A percentile compares a stretch with the other conserved stretches of the same genome.
Evolutionary conservation across 2,329 filamentous ascomycete genomes (phyloP).

Genomic region (Cryoendolithus antarcticus): DNA sequence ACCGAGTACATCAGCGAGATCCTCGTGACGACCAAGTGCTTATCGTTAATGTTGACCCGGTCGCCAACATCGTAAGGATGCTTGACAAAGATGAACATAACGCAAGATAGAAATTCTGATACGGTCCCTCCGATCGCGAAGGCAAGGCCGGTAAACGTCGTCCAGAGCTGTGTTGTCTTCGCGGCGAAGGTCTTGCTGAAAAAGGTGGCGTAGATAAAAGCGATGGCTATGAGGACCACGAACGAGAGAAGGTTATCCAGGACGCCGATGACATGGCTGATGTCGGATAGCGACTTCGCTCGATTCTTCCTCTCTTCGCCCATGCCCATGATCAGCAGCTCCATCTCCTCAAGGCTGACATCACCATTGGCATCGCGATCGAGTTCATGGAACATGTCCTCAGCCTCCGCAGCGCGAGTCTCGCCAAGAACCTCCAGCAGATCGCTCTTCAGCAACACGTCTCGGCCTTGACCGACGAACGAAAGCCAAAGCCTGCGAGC

Average conservation of each 20-base stretch:
- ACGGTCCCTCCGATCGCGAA: slow-evolving; percentile 87
- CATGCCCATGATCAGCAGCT: slow-evolving; percentile 16
- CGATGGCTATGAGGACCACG: slow-evolving; percentile 17
- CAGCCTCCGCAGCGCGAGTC: slow-evolving; percentile 13
- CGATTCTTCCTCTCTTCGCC: slow-evolving; percentile 20
- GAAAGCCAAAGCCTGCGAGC: slow-evolving; percentile 24
- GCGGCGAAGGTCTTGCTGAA: slow-evolving; percentile 18
- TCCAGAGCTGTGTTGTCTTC: slow-evolving; percentile 15
- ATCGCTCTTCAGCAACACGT: slow-evolving; percentile 16
- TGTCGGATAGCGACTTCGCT: slow-evolving; percentile 21
- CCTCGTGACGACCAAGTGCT: slow-evolving; percentile 19
- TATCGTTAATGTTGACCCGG: slow-evolving; percentile 17
- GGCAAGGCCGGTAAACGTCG: slow-evolving; percentile 44
- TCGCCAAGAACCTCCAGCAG: slow-evolving; percentile 19
- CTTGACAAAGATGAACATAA: slow-evolving; percentile 96
- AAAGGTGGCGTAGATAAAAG: slow-evolving; percentile 22
- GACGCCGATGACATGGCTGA: slow-evolving; percentile 23
- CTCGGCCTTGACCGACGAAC: slow-evolving; percentile 17
- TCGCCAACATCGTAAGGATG: slow-evolving; percentile 65
- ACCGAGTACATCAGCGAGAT: slow-evolving; percentile 23
- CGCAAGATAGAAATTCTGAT: slow-evolving; percentile 90
- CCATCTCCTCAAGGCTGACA: slow-evolving; percentile 25
- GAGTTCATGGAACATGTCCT: slow-evolving; percentile 20
- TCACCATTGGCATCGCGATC: slow-evolving; percentile 24
- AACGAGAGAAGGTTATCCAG: slow-evolving; percentile 22